A percentile compares a stretch with the other conserved stretches of the same genome.
These are phyloP conservation scores for Wickerhamiella sorbophila DNA, from an alignment of 805 yeast species.

Conservation along the genomic window DNA sequence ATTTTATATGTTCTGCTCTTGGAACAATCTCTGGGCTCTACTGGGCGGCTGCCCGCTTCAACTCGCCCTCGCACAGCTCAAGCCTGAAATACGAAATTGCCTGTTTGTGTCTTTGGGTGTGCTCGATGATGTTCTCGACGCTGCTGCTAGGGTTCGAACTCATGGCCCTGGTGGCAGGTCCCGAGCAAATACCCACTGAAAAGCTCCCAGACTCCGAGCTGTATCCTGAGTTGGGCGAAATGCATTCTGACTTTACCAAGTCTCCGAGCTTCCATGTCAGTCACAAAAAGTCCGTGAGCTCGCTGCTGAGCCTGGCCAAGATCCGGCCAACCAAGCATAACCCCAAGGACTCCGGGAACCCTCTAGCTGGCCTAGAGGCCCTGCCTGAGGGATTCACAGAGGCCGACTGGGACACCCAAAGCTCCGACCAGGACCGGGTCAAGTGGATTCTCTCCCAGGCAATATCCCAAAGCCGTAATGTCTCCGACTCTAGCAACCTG, in stretches of 20 bases:
- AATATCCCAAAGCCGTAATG: slow-evolving; percentile 12
- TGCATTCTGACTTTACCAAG: not conserved
- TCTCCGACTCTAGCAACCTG: slow-evolving; percentile 17
- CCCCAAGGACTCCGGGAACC: not conserved
- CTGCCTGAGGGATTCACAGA: slow-evolving; percentile 11
- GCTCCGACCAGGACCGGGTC: not conserved
- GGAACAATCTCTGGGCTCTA: slow-evolving; percentile 12
- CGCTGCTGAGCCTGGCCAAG: not conserved
- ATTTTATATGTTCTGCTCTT: not conserved
- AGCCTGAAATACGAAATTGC: slow-evolving; percentile 8
- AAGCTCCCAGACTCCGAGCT: not conserved
- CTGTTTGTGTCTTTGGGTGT: slow-evolving; percentile 10
- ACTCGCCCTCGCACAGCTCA: not conserved
- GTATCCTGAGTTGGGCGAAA: slow-evolving; percentile 4
- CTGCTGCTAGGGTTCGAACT: slow-evolving; percentile 2
- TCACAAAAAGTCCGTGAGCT: slow-evolving; percentile 1
- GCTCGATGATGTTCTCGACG: slow-evolving; percentile 2
- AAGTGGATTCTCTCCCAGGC: slow-evolving; percentile 2
- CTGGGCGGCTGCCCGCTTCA: slow-evolving; percentile 6
- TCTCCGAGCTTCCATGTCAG: slow-evolving; percentile 1
- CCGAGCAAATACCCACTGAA: not conserved
- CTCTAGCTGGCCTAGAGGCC: slow-evolving; percentile 10
- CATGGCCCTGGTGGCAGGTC: slow-evolving; percentile 10
- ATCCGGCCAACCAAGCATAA: not conserved
- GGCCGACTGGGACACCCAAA: slow-evolving; percentile 5